A percentile compares a stretch with the other conserved stretches of the same genome.
These are phyloP conservation scores for Penicillium sumatraense DNA, from an alignment of 2,329 filamentous ascomycete species.

Conservation along the genomic window DNA sequence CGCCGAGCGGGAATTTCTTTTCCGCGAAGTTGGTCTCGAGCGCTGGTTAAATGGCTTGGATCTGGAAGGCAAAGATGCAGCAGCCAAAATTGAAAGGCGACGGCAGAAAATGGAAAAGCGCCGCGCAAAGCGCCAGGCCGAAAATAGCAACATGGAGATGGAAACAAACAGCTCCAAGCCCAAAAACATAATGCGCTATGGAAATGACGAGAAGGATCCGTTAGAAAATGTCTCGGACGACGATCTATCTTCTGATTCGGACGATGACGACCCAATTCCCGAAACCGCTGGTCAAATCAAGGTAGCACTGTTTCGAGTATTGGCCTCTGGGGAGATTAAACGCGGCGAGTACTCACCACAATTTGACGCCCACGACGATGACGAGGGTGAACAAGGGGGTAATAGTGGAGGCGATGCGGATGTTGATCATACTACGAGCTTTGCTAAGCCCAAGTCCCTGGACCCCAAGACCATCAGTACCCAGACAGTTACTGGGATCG, in stretches of 20 bases:
- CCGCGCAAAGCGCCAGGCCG: constrained; percentile 72
- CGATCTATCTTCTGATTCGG: constrained; percentile 71
- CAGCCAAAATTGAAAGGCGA: constrained; percentile 72
- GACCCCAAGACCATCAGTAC: constrained; percentile 98
- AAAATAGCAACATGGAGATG: constrained; percentile 56
- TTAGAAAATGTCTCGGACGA: constrained; percentile 75
- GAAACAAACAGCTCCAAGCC: constrained; percentile 35
- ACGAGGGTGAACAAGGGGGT: constrained; percentile 69
- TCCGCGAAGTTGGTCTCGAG: constrained; percentile 94
- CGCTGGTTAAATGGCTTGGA: constrained; percentile 96
- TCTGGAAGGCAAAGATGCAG: constrained; percentile 88
- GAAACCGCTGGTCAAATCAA: constrained; percentile 98
- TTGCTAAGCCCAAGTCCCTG: constrained; percentile 92
- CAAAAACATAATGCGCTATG: constrained; percentile 75
- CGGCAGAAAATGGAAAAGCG: constrained; percentile 78
- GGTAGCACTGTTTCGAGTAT: constrained; percentile 91
- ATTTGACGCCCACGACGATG: constrained; percentile 95
- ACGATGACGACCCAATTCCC: constrained; percentile 77
- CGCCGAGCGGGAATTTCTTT: constrained; percentile 94
- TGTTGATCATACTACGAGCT: constrained; percentile 95
- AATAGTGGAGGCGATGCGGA: constrained; percentile 73
- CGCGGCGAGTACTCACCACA: constrained; percentile 97
- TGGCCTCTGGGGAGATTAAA: constrained; percentile 96
- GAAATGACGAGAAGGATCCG: constrained; percentile 73
- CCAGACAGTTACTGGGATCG: constrained; percentile 97